A percentile compares a stretch with the other conserved stretches of the same genome.
Evolutionary conservation across 2,329 filamentous ascomycete genomes (phyloP).

Genomic region (Aspergillus quadricinctus): DNA sequence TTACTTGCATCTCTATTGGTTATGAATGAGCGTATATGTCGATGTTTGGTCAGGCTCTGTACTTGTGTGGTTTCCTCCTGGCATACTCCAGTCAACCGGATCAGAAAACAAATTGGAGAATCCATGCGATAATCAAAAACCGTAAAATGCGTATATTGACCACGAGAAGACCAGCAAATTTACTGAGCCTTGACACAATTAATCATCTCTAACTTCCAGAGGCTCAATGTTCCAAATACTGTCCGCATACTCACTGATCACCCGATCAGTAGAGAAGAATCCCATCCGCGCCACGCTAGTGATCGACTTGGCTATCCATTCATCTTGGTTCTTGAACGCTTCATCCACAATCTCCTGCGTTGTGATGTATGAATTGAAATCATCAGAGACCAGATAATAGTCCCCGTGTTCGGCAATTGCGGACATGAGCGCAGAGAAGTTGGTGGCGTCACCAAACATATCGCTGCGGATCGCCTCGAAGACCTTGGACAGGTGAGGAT

Average conservation of each 20-base stretch:
- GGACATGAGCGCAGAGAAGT: slow-evolving; percentile 78
- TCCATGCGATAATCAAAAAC: not conserved
- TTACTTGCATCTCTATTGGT: not conserved
- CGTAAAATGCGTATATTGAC: not conserved
- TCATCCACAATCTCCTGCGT: slow-evolving; percentile 89
- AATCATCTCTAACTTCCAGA: slow-evolving; percentile 45
- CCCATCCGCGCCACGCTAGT: slow-evolving; percentile 88
- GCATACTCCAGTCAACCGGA: not conserved
- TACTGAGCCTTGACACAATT: not conserved
- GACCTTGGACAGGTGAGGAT: slow-evolving; percentile 71
- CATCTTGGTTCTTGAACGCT: slow-evolving; percentile 85
- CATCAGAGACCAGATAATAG: slow-evolving; percentile 95
- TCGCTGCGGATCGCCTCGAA: slow-evolving; percentile 77
- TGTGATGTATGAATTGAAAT: slow-evolving; percentile 91
- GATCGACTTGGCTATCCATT: slow-evolving; percentile 89
- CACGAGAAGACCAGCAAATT: no score
- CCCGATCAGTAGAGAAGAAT: slow-evolving; percentile 92
- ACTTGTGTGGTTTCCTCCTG: not conserved
- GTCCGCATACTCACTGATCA: slow-evolving; percentile 96
- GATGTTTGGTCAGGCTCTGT: not conserved
- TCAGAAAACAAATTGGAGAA: not conserved
- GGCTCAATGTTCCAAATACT: slow-evolving; percentile 97
- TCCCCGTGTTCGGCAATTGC: slow-evolving; percentile 90
- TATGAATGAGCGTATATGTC: not conserved
- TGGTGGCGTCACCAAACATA: slow-evolving; percentile 71